Evolutionary conservation across 108 stramenopile genomes (phyloP), one percentile per base, ranked within the genome.

Genomic region (Aurantiochytrium sp.): DNA sequence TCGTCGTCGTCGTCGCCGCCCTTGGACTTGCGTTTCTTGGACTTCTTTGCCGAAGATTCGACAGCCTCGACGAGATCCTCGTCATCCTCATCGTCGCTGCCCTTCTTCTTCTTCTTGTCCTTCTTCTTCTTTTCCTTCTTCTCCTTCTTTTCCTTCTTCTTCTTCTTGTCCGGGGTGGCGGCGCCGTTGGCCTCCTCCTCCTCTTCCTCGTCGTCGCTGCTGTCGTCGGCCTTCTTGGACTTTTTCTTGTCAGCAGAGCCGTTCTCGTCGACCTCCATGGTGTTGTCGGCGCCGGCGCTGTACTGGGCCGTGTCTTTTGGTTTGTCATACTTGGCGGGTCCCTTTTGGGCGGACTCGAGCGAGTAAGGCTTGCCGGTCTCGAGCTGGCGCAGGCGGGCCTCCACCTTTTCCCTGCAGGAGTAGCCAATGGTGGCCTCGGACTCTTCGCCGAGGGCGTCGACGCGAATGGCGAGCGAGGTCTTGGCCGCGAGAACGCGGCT

Each of bases 401-500:
- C 99, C 3, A 99, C 99, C 94, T 99, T 98, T 59, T 96, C 94
- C 23, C 98, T 96, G 87, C 96, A 97, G 91, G 98, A 97, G 71
- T 96, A 95, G 72, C 98, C 98, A 60, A 99, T 96, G 35, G 96
- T 96, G 29, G 98, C 97, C 90, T 98, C 98, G 16, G 96, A 91
- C 29, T 92, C 92, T 25, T 98, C 99, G 57, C 95, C 97, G 23
- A 99, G 92, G n/a, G 99, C 98, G 95, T 99, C 99, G 35, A 99
- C 98, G 59, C 99, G 96, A 64, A 96, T 97, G 23, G 98, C 98
- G 19, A 99, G 93, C 6, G 98, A 93, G 42, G 97, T 96, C 96
- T 99, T 99, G 72, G 98, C 98, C 29, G 99, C 98, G 60, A 99
- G 95, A 16, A 99, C 98, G 58, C 99, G 96, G 88, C 96, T 95